These are phyloP conservation scores for Neolentinus lepideus DNA, from an alignment of 1,284 basidiomycete species.

Conservation along the genomic window DNA sequence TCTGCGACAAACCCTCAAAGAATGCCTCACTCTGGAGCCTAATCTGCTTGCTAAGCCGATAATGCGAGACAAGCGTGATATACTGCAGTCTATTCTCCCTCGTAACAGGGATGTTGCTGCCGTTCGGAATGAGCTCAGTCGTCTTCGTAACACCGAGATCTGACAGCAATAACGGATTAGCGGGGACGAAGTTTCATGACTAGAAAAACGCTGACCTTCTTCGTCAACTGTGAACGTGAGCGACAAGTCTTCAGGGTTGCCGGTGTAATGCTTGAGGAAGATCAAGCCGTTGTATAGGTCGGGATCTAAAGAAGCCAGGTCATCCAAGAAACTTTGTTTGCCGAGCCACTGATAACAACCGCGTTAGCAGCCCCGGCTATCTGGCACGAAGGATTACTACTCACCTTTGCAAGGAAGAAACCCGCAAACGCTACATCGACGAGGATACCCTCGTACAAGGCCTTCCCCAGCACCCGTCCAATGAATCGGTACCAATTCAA, in stretches of 20 bases:
- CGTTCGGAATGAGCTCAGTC: slow-evolving; percentile 79
- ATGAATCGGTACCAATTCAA: slow-evolving; percentile 94
- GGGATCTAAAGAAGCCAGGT: slow-evolving; percentile 85
- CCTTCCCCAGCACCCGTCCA: slow-evolving; percentile 91
- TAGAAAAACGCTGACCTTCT: slow-evolving; percentile 51
- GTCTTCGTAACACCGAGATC: slow-evolving; percentile 84
- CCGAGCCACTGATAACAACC: slow-evolving; percentile 69
- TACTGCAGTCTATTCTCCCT: slow-evolving; percentile 87
- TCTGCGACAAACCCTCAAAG: slow-evolving; percentile 81
- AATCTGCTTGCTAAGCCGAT: slow-evolving; percentile 87
- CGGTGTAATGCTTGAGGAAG: slow-evolving; percentile 89
- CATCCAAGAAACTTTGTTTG: slow-evolving; percentile 84
- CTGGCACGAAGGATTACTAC: slow-evolving; percentile 15
- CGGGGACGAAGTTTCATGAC: not conserved
- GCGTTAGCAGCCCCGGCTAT: not conserved
- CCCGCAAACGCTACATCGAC: slow-evolving; percentile 95
- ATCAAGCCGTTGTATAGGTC: slow-evolving; percentile 91
- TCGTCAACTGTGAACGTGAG: slow-evolving; percentile 88
- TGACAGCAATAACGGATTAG: slow-evolving; percentile 21
- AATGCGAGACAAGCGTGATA: slow-evolving; percentile 87
- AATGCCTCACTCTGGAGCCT: slow-evolving; percentile 79
- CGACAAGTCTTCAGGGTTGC: slow-evolving; percentile 86
- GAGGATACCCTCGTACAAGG: slow-evolving; percentile 94
- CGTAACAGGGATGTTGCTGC: slow-evolving; percentile 84
- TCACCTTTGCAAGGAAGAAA: slow-evolving; percentile 89